Evolutionary conservation across 23 red algal genomes (phyloP), one percentile per base, ranked within the genome.

Genomic region (Gracilariopsis chorda): DNA sequence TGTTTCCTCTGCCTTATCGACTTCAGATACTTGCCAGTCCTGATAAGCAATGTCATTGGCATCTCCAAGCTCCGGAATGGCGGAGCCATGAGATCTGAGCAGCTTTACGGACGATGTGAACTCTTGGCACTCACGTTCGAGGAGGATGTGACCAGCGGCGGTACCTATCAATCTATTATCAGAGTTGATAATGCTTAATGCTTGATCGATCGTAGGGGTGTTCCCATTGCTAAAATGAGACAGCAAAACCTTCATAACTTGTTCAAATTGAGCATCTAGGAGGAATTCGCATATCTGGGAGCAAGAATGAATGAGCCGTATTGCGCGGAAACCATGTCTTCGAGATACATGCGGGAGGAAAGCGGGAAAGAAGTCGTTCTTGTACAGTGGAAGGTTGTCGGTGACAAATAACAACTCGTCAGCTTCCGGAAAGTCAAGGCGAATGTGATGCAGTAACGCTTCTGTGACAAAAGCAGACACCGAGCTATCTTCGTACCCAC

Each of bases 261-360:
- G 20, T 30, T 83, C 78, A 46, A 83, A 83, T 44, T 59, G 53
- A 25, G 78, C 78, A 37, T 83, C 78, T 63, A 63, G 32, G 78
- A 83, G 78, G 39, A 53, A 83, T 44, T 83, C 78, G 62, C 78
- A 83, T 33, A 65, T 44, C 27, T 83, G 78, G 24, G 78, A 83
- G 55, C 78, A 83, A 14, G 78, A 83, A 83, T 83, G 59, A 28
- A 83, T 46, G 24, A 63, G 59, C 30, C 78, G 78, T 28, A 64
- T 12, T 64, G 78, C 78, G 34, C 78, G 55, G 53, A 83, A 61
- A 9, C 78, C 49, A 41, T 83, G 59, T 2, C 33, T 44, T 47
- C 47, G 53, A 39, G 53, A 46, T 19, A 83, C 19, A 14, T 63
- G 49, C 55, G 78, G 78, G 28, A 83, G 51, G 25, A 83, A 47